Conservation (phyloP, 1,139 yeast genomes). For the Lodderomyces oxycetoniae region DNA sequence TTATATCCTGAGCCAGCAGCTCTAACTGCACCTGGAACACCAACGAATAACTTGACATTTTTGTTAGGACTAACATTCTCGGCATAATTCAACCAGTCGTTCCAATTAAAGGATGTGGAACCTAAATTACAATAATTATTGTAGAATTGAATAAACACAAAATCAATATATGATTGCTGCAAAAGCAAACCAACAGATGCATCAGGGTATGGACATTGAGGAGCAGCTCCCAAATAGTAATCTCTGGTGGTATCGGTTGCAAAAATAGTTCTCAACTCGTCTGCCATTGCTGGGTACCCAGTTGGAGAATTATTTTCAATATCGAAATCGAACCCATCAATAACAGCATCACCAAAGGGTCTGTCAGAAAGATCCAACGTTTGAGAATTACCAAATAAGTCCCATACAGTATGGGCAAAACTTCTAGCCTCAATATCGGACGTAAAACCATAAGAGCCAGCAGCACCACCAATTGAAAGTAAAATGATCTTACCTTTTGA, state of each 20-base stretch:
- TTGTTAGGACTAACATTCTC: constrained; percentile 58
- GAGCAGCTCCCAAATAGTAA: constrained; percentile 88
- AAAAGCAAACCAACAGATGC: constrained; percentile 71
- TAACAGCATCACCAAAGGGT: constrained; percentile 62
- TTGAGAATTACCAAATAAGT: constrained; percentile 75
- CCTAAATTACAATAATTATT: constrained; percentile 76
- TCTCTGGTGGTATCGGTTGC: constrained; percentile 48
- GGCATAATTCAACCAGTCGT: constrained; percentile 76
- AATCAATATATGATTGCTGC: constrained; percentile 62
- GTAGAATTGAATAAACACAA: constrained; percentile 88
- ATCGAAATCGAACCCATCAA: constrained; percentile 47
- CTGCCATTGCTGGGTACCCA: constrained; percentile 62
- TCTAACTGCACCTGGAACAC: constrained; percentile 64
- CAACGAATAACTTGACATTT: constrained; percentile 60
- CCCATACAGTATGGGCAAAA: constrained; percentile 78
- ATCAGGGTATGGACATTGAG: constrained; percentile 94
- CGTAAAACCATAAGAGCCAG: constrained; percentile 72
- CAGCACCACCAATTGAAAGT: constrained; percentile 84
- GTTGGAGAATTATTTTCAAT: constrained; percentile 39
- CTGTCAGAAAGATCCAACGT: constrained; percentile 38
- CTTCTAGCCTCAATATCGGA: constrained; percentile 56
- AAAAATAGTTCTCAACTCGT: constrained; percentile 55
- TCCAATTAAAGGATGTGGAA: constrained; percentile 64
- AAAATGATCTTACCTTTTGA: constrained; percentile 68
- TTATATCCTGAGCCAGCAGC: constrained; percentile 55